Percentiles rank a stretch among this genome's conserved stretches.
Evolutionary conservation across 2,329 filamentous ascomycete genomes (phyloP).

Genomic region (Xylariaceae sp.): DNA sequence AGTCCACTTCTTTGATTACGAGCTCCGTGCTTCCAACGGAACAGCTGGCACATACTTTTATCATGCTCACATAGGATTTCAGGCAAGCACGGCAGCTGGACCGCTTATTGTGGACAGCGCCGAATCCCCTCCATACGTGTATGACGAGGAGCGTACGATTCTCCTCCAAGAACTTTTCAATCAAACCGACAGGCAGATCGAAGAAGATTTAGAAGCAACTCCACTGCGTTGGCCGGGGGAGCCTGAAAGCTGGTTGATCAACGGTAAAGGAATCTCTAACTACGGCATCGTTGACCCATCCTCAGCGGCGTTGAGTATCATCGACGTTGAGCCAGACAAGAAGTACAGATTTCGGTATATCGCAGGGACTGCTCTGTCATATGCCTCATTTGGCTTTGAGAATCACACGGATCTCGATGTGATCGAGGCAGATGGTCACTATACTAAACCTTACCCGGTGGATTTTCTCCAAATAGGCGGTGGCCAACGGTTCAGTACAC

Average conservation of each 20-base stretch:
- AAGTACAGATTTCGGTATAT: constrained; percentile 20
- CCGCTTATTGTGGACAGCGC: constrained; percentile 18
- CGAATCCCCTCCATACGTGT: constrained; percentile 9
- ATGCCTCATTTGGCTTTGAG: constrained; percentile 19
- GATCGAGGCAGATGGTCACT: constrained; percentile 20
- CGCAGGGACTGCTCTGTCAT: constrained; percentile 6
- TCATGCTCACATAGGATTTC: constrained; percentile 21
- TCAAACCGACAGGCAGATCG: constrained; percentile 7
- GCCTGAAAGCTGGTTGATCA: constrained; percentile 20
- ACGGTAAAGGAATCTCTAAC: constrained; percentile 21
- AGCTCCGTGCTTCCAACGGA: constrained; percentile 12
- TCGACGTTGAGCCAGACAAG: constrained; percentile 16
- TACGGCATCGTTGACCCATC: constrained; percentile 18
- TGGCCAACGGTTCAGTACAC: constrained; percentile 20
- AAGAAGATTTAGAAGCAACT: constrained; percentile 4
- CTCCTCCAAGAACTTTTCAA: constrained; percentile 21
- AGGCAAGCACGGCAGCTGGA: constrained; percentile 19
- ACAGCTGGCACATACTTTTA: constrained; percentile 23
- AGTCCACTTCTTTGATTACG: constrained; percentile 23
- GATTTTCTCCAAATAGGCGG: constrained; percentile 18
- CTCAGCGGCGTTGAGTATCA: constrained; percentile 5
- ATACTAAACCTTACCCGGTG: constrained; percentile 15
- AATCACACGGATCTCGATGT: constrained; percentile 16
- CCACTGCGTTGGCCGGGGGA: constrained; percentile 17
- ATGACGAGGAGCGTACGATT: constrained; percentile 18